Percentiles rank a stretch among this genome's conserved stretches.
Evolutionary conservation across 306 rosid genomes (phyloP).

Genomic region (Astragalus glycyphyllos): DNA sequence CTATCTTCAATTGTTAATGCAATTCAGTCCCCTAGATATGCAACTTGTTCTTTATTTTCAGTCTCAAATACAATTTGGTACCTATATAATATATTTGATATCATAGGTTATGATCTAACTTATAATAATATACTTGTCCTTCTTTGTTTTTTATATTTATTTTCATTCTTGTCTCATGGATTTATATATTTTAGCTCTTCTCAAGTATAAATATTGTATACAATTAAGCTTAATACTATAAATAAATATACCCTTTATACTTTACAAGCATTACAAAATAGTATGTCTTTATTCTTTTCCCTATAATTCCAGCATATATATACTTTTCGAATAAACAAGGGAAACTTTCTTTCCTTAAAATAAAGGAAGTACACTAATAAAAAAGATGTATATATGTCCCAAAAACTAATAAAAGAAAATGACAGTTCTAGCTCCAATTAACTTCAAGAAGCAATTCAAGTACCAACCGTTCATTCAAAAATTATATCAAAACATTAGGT

Average conservation of each 20-base stretch:
- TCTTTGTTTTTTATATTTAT: no score
- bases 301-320: neutral
- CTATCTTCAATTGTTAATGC: no score
- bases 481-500: conserved; percentile 7
- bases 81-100: neutral
- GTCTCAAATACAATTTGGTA: no score
- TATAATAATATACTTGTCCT: no score
- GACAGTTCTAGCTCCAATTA: conserved; percentile 23
- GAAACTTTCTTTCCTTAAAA: neutral
- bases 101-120: no score
- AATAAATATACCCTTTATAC: neutral
- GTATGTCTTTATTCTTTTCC: neutral
- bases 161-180: no score
- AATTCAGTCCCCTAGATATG: no score
- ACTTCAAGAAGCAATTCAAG: conserved; percentile 36
- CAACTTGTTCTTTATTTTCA: no score
- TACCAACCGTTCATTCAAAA: conserved; percentile 25
- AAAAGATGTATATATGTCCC: conserved; percentile 21
- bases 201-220: neutral
- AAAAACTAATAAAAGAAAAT: conserved; percentile 23
- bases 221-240: neutral
- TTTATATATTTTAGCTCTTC: no score
- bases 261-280: neutral
- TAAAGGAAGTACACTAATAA: conserved; percentile 18
- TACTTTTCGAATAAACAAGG: conserved; percentile 2